Percentiles rank a stretch among this genome's conserved stretches.
These are phyloP conservation scores for Spergularia azorica DNA, from an alignment of 179 eudicot genomes.

Conservation along the genomic window DNA sequence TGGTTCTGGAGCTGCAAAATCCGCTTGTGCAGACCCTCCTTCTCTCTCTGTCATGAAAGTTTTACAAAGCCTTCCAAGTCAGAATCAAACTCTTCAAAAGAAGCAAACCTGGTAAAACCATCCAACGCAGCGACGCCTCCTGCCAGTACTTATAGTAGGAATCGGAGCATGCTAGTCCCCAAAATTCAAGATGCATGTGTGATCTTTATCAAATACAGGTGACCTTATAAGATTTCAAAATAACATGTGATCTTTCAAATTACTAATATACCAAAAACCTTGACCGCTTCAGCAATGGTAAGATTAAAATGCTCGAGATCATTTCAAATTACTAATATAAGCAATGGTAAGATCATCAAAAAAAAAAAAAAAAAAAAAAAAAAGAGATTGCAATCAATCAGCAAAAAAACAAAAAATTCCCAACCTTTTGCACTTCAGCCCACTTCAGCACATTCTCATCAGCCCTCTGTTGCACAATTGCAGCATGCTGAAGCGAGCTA, in stretches of 20 bases:
- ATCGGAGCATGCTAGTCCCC: background rate
- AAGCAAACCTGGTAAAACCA: background rate
- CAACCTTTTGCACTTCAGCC: constrained; percentile 90
- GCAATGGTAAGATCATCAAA: too few species aligned
- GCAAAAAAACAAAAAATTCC: constrained; percentile 14
- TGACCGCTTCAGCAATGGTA: background rate
- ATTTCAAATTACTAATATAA: too few species aligned
- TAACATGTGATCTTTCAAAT: background rate
- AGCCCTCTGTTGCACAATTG: constrained; percentile 67
- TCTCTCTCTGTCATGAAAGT: constrained; percentile 62
- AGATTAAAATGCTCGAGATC: background rate
- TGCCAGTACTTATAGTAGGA: background rate
- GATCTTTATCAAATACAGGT: background rate
- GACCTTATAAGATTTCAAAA: background rate
- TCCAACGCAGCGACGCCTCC: too few species aligned
- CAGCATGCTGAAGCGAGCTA: constrained; percentile 69
- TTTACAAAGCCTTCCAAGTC: background rate
- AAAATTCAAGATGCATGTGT: background rate
- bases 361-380: too few species aligned
- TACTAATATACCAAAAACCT: background rate
- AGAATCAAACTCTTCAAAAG: background rate
- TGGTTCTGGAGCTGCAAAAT: constrained; percentile 70
- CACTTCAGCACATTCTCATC: constrained; percentile 79
- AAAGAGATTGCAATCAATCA: background rate
- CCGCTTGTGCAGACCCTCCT: constrained; percentile 63